Percentiles rank a stretch among this genome's conserved stretches.
Evolutionary conservation across 2,329 filamentous ascomycete genomes (phyloP).

Genomic region (Venturia aucupariae): DNA sequence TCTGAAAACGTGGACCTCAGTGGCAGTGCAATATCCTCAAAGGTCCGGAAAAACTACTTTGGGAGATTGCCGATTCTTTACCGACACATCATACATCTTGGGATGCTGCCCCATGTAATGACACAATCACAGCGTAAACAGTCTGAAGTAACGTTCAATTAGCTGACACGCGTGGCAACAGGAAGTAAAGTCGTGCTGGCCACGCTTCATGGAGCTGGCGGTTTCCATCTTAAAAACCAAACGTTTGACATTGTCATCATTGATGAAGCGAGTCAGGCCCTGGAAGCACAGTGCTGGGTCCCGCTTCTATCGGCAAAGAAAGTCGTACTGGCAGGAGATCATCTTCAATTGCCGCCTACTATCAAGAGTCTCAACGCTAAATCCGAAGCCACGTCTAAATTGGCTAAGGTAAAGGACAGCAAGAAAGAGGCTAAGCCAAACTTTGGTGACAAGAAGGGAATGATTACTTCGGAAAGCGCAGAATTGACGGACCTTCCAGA

Average conservation of each 20-base stretch:
- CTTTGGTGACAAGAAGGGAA: constrained; percentile 17
- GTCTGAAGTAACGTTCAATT: not conserved
- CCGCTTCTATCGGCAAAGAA: constrained; percentile 66
- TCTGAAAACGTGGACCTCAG: not conserved
- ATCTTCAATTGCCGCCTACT: constrained; percentile 86
- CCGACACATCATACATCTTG: too few relatives aligned
- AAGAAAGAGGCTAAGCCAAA: constrained; percentile 33
- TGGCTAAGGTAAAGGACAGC: constrained; percentile 26
- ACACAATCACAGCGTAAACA: not conserved
- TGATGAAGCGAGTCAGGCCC: constrained; percentile 89
- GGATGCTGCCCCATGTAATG: not conserved
- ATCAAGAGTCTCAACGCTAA: constrained; percentile 64
- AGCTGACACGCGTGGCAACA: constrained; percentile 35
- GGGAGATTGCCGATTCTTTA: not conserved
- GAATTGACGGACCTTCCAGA: constrained; percentile 19
- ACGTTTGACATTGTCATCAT: constrained; percentile 90
- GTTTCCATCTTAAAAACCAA: constrained; percentile 69
- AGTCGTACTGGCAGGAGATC: constrained; percentile 85
- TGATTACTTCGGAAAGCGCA: not conserved
- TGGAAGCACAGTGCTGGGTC: constrained; percentile 97
- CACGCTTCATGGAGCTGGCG: constrained; percentile 85
- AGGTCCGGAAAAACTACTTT: too few relatives aligned
- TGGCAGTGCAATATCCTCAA: not conserved
- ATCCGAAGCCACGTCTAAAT: constrained; percentile 25
- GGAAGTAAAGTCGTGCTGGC: constrained; percentile 82